Base-by-base conservation (phyloP, 2,329 filamentous ascomycete species). In the Beauveria australis region DNA sequence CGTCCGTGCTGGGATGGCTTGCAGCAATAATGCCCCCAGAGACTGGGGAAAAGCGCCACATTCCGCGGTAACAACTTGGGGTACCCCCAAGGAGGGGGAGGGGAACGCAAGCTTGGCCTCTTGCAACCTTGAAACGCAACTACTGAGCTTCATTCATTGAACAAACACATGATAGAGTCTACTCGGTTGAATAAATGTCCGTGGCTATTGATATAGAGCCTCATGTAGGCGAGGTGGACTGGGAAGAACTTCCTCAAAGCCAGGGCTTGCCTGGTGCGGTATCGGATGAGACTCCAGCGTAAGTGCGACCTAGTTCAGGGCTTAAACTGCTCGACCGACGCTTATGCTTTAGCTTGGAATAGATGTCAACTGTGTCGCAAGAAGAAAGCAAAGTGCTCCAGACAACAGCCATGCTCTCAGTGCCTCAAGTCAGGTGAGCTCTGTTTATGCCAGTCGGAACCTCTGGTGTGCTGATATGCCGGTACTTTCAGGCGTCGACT, bases 381-480 rank as follows among this genome's bases (percentile, higher is more conserved):
- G 56, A 77, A 76, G 64, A 78, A 79, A 55, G 73, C 76, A 18
- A 76, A 75, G 48, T 79, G 77, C 65, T 74, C 74, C 28, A 68
- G 76, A 24, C 66, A 70, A 30, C 73, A 76, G 53, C 76, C 77
- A 8, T 79, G 77, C 62, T 73, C 75, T 0, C 73, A 76, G 54
- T 78, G 76, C 55, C 63, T 70, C 3, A 64, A 62, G 47, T 62
- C 41, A 65, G 69, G 41, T 71, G 71, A 62, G 70, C 67, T 69
- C 14, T 19, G 9, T 10, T 10, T 5, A 7, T 48, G 12, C 18
- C 16, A 33, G 30, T 14, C 12, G 30, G 30, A 24, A 8, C 19
- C 33, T 16, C 12, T 3, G 40, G 9, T 22, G 16, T 14, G 22
- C 40, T 46, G 9, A 28, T 26, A 18, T 19, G 22, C 28, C 52